These are phyloP conservation scores for Gaeumannomyces sp. DNA, from an alignment of 2,329 filamentous ascomycete species.

Conservation along the genomic window DNA sequence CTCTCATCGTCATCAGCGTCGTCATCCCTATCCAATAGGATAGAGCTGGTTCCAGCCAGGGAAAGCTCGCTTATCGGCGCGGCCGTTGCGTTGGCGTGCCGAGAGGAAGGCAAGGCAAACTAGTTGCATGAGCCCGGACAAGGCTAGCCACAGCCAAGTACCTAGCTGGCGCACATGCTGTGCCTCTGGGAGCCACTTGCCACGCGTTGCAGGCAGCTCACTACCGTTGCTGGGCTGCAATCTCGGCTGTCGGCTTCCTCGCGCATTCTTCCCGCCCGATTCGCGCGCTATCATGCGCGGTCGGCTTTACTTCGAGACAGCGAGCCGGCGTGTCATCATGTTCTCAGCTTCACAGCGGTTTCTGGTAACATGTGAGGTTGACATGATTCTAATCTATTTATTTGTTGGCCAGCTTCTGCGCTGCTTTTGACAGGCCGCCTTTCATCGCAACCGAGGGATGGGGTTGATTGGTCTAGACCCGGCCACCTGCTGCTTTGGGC, in stretches of 20 bases:
- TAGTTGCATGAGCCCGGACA: constrained; percentile 3
- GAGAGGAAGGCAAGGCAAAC: constrained; percentile 19
- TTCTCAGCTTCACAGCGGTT: neutral
- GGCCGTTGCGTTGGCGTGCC: constrained; percentile 59
- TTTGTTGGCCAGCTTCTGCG: neutral
- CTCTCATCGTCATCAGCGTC: constrained; percentile 28
- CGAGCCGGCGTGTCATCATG: neutral
- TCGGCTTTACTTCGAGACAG: neutral
- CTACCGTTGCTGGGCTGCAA: too few species aligned
- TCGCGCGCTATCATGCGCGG: neutral
- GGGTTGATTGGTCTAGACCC: neutral
- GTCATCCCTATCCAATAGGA: constrained; percentile 17
- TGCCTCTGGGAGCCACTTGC: too few species aligned
- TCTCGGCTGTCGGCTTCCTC: too few species aligned
- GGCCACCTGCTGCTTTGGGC: neutral
- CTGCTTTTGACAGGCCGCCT: neutral
- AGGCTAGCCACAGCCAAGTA: too few species aligned
- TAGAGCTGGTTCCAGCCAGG: constrained; percentile 61
- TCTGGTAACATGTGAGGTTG: neutral
- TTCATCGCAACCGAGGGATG: neutral
- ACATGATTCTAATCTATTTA: neutral
- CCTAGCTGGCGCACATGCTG: too few species aligned
- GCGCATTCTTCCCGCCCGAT: neutral
- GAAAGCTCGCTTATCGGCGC: constrained; percentile 73
- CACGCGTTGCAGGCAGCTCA: too few species aligned